Evolutionary conservation across 805 yeast genomes (phyloP), one percentile per base, ranked within the genome.

Genomic region (Maudiozyma saulgeensis): DNA sequence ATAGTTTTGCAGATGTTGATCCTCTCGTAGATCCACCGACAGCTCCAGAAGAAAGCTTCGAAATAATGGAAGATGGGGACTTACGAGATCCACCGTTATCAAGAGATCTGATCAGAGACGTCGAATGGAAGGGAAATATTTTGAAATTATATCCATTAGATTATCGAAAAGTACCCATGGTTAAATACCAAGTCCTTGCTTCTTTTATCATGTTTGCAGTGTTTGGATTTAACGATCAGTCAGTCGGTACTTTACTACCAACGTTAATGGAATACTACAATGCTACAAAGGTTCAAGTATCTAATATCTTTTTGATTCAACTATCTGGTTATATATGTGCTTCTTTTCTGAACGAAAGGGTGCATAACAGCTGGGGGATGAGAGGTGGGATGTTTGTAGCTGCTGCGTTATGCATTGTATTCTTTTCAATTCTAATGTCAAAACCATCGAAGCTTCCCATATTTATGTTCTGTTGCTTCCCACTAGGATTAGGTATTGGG

Each of bases 401-500:
- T 6, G 48, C 58, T 2, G 44, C 51, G 2, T n/a, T 58, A 8
- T 56, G 57, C 40, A 42, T 58, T 3, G 40, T 60, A 6, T 58
- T 56, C 40, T 61, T 56, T 41, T 26, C 49, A 4, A 37, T 61
- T 6, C 47, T 67, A 38, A 46, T 55, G 4, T 18, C 52, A n/a
- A 59, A 57, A 41, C 69, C 68, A 1, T 39, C 54, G 0, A 57
- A 49, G 26, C 57, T 67, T 38, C 40, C 44, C 7, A 8, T 60
- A 2, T 67, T 59, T 43, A 50, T 57, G 6, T 12, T 51, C 6
- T 64, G 64, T 45, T 58, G 54, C 42, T 51, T 63, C 37, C 69
- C 69, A 12, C 41, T 67, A n/a, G 70, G 70, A 0, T 49, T 67
- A 16, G 59, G 65, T 21, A 55, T 64, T n/a, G 70, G 70, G 16